Evolutionary conservation across 805 yeast species (phyloP), one percentile per base, ranked within the genome.

Genomic region (Wickerhamomyces rabaulensis): DNA sequence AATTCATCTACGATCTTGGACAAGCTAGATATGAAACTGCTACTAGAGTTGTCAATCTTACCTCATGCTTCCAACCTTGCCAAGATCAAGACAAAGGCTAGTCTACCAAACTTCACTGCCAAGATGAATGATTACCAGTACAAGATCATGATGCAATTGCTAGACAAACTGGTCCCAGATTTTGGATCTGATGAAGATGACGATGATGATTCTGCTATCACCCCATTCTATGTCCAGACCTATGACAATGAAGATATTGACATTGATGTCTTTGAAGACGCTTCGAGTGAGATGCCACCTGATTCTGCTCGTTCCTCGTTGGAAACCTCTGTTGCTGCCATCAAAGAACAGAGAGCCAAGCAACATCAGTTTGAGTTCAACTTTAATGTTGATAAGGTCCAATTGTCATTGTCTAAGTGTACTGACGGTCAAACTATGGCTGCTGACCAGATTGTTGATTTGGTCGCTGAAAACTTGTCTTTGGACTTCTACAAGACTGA

Each of bases 121-220:
- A 76, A 86, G 26, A 62, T 94, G 58, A 87, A 87, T 55, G 98
- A 94, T 61, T 85, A 82, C 57, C 97, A 95, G 62, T 95, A 95
- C 67, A 87, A 89, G 63, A 80, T 89, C 1, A 70, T 94, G 57
- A 83, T 94, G 92, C 80, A 82, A 47, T 68, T 92, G 39, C 68
- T 92, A 29, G 85, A 84, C 42, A 76, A 71, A 9, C 78, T 84
- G 19, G 72, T 89, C 10, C 97, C 97, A 2, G 57, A 60, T 25
- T 52, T 61, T 35, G 49, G 47, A 13, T 29, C 52, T 12, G 55
- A 35, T 25, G 47, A 42, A 17, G 44, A 39, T 2, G 73, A 68
- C 19, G 67, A 58, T 6, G 61, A 63, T 2, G 57, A 54, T 31
- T 63, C 71, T 53, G 73, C 67, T 31, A 68, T 55, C 33, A 25